phyloP scores from a whole-genome alignment of 208 protist genomes.

The Trypanosoma avium region DNA sequence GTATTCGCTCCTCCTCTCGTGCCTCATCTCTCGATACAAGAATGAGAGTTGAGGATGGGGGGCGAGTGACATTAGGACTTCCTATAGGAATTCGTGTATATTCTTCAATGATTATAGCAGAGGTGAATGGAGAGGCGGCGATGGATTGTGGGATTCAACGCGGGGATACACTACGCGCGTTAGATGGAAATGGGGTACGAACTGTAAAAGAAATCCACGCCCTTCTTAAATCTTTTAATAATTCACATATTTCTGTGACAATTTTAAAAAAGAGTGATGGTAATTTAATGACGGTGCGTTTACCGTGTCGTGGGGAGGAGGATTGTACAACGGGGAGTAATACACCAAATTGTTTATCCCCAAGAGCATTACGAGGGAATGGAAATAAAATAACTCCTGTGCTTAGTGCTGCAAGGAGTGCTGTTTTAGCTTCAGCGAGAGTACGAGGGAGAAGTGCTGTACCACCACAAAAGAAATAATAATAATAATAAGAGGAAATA shows the following conservation, averaged over 20 bases:
- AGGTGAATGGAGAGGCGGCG: conserved; percentile 12
- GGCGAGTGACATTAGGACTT: neutral
- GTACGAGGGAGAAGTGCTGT: neutral
- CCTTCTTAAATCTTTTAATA: neutral
- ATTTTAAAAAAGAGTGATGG: conserved; percentile 7
- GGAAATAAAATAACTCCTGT: conserved; percentile 6
- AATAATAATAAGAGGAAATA: neutral
- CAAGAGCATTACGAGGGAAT: neutral
- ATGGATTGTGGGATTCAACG: conserved; percentile 12
- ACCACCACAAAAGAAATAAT: neutral
- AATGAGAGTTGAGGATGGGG: neutral
- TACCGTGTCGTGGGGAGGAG: neutral
- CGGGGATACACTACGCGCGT: conserved; percentile 14
- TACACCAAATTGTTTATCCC: neutral
- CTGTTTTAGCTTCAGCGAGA: neutral
- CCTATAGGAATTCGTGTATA: conserved; percentile 12
- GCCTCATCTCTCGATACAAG: neutral
- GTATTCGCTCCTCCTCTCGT: neutral
- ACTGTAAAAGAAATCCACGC: conserved; percentile 9
- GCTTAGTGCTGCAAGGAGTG: conserved; percentile 1
- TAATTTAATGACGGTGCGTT: neutral
- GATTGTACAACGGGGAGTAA: neutral
- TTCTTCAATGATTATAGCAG: neutral
- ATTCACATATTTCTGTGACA: conserved; percentile 11
- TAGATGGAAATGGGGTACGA: conserved; percentile 14